Base-by-base conservation (phyloP, 2,329 filamentous ascomycete genomes). In the Trichophyton schoenleinii region DNA sequence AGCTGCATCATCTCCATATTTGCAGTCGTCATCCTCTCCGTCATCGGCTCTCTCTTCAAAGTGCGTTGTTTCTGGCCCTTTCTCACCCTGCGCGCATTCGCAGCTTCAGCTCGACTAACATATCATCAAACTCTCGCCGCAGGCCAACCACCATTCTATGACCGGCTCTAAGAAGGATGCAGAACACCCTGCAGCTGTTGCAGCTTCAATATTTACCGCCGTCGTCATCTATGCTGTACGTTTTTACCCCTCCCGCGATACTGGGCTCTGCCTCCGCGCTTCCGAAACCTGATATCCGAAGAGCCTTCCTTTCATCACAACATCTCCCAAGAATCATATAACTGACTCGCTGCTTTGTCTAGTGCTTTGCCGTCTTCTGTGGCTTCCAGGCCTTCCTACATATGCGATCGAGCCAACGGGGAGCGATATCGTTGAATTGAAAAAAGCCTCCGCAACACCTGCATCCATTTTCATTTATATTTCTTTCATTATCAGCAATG, bases 351-450 rank as follows among this genome's bases (percentile, higher is more conserved):
- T 18, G 31, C n/a, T 59, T 8, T 22, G 20, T 57, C 38, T 66
- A 95, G 91, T 85, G 81, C 18, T 97, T 97, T 80, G 83, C 96
- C 61, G 81, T 95, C 58, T 96, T 95, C 78, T 97, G 92, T 76
- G 88, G 87, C 62, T 83, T 91, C 67, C 92, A 97, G 74, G 92
- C 91, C 65, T 83, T 88, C 70, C 81, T 96, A 64, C 91, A 97
- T 75, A 77, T 89, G 69, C 86, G 90, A 74, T 87, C 91, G 74
- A 90, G 84, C 75, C 82, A 88, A 74, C 82, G 88, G 72, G 91
- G 91, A 66, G 87, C 89, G 64, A 96, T 96, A 77, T 84, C 87
- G 63, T 79, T 96, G 72, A 81, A 78, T 68, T 83, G 28, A 31
- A 71, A 71, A 63, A 11, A 52, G 5, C n/a, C 11, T 28, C 49